Percentiles rank a stretch among this genome's conserved stretches.
These are phyloP conservation scores for Sphagnum contortum DNA, from an alignment of 225 moss, liverwort and hornwort species.

Conservation along the genomic window DNA sequence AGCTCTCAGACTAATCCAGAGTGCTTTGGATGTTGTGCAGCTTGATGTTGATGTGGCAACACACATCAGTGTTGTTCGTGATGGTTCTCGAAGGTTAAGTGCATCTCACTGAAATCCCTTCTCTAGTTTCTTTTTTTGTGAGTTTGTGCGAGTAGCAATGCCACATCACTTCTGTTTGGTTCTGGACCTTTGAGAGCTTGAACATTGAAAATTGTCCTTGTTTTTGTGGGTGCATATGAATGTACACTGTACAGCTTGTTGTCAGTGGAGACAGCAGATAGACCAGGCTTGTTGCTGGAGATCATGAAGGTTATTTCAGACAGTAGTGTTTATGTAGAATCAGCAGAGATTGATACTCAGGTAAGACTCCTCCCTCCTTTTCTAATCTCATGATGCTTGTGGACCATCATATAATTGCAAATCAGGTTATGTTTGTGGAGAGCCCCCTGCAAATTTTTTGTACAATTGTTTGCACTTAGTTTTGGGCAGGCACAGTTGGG, in stretches of 20 bases:
- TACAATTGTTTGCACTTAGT: not conserved
- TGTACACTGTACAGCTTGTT: slow-evolving; percentile 49
- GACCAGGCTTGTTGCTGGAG: slow-evolving; percentile 84
- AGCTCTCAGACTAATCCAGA: too few relatives aligned
- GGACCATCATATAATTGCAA: too few relatives aligned
- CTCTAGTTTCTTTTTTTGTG: too few relatives aligned
- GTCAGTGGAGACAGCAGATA: slow-evolving; percentile 78
- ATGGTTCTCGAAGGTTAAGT: slow-evolving; percentile 43
- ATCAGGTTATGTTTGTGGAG: not conserved
- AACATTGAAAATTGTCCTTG: too few relatives aligned
- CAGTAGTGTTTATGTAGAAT: slow-evolving; percentile 79
- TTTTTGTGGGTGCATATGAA: too few relatives aligned
- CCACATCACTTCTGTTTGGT: too few relatives aligned
- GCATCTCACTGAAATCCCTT: too few relatives aligned
- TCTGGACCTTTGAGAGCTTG: too few relatives aligned
- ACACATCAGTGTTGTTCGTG: slow-evolving; percentile 50
- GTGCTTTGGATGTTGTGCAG: slow-evolving; percentile 12
- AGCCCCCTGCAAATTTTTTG: not conserved
- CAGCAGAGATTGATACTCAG: slow-evolving; percentile 84
- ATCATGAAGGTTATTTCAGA: slow-evolving; percentile 71
- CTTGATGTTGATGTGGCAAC: slow-evolving; percentile 89
- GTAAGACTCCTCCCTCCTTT: slow-evolving; percentile 6
- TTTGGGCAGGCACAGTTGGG: too few relatives aligned
- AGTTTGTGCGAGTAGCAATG: too few relatives aligned
- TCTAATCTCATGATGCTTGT: too few relatives aligned